Evolutionary conservation across 352 stramenopile genomes (phyloP).

Genomic region (Phytophthora pini): DNA sequence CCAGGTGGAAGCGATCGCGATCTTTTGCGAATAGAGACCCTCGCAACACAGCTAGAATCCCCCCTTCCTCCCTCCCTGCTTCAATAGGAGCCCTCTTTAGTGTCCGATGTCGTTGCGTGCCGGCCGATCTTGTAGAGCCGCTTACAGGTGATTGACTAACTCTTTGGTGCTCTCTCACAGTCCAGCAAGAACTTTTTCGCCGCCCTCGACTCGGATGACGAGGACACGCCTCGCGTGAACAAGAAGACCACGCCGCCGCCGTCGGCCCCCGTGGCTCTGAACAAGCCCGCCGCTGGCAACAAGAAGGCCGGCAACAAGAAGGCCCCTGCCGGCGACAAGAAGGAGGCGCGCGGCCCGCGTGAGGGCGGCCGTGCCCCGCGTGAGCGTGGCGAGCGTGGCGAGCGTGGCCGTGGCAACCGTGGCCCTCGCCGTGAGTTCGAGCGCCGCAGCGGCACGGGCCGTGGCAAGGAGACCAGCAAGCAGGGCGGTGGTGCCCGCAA

Average conservation of each 20-base stretch:
- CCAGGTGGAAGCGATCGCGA: slow-evolving; percentile 24
- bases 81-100: slow-evolving; percentile 8
- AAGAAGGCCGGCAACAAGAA: slow-evolving; percentile 81
- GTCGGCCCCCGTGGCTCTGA: slow-evolving; percentile 68
- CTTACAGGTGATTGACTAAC: slow-evolving; percentile 17
- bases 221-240: slow-evolving; percentile 72
- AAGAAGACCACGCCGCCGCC: slow-evolving; percentile 60
- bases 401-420: slow-evolving; percentile 60
- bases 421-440: slow-evolving; percentile 91
- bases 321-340: slow-evolving; percentile 58
- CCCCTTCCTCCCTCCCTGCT: slow-evolving; percentile 3
- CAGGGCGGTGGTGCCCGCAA: slow-evolving; percentile 94
- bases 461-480: slow-evolving; percentile 96
- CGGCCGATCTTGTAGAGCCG: not conserved
- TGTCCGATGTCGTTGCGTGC: not conserved
- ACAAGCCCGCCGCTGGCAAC: slow-evolving; percentile 87
- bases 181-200: slow-evolving; percentile 76
- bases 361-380: slow-evolving; percentile 51
- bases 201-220: slow-evolving; percentile 80
- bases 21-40: slow-evolving; percentile 28
- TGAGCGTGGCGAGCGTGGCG: slow-evolving; percentile 46
- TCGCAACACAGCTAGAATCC: slow-evolving; percentile 9
- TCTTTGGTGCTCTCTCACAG: slow-evolving; percentile 28
- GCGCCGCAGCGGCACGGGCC: slow-evolving; percentile 94
- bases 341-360: slow-evolving; percentile 58